Base-by-base conservation (phyloP, 441 rosid species). In the Croton setiger region DNA sequence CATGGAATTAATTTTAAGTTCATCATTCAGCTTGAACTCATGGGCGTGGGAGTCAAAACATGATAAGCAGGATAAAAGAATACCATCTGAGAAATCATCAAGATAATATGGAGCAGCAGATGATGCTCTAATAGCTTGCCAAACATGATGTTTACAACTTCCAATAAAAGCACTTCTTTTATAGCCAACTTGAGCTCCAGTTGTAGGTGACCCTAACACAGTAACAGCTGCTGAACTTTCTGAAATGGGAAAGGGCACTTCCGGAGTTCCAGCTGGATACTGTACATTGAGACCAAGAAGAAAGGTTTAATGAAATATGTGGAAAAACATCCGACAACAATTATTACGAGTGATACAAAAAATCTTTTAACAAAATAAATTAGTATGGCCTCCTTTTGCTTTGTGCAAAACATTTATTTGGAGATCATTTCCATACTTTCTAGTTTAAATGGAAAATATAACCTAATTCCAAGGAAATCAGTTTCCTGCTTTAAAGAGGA, bases 101-200 rank as follows among this genome's bases (percentile, higher is more conserved):
- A 95, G 98, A 84, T 95, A 95, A 81, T 95, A 95, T 21, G 99
- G 99, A 73, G 98, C 98, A 47, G 99, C 99, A 70, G 99, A 95
- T 60, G 99, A 95, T 47, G 99, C 99, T 79, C 98, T 88, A 74
- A 95, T 95, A 18, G 98, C 99, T 79, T 95, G 88, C 99, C 99
- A 95, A 70, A 90, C 76, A 63, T 83, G 87, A 80, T 92, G 97
- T 84, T 89, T 95, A 78, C 97, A 92, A 73, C 99, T 95, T 66
- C 99, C 96, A 74, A 95, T 87, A 82, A 89, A 95, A 76, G 98
- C 99, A 82, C 91, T 86, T 72, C 89, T 88, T 75, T 77, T 88
- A 75, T 88, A 90, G 74, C 99, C 98, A 83, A 77, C 87, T 79
- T 90, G 98, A 77, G 86, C 88, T 69, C 89, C 92, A 69, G 83